Evolutionary conservation across 345 rosid species (phyloP).

Genomic region (Syzygium oleosum): DNA sequence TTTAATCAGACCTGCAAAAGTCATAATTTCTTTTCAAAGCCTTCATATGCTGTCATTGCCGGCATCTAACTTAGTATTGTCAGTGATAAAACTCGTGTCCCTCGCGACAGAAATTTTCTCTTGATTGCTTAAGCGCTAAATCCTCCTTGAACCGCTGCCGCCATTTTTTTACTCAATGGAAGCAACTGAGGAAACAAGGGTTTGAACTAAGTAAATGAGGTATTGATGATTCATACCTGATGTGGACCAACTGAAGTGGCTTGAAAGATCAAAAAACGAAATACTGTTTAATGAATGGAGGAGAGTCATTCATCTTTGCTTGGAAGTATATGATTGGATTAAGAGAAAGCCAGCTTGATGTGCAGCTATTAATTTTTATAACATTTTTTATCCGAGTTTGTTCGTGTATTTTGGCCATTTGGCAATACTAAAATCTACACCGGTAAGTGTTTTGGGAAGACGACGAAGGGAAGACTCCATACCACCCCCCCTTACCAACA

Average conservation of each 20-base stretch:
- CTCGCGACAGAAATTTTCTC: not conserved
- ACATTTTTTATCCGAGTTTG: not conserved
- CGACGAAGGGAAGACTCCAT: constrained; percentile 19
- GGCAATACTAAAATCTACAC: constrained; percentile 1
- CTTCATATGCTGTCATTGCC: not conserved
- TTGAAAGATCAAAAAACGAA: constrained; percentile 24
- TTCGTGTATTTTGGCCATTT: constrained; percentile 5
- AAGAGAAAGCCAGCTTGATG: not conserved
- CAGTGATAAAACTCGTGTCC: not conserved
- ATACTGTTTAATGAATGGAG: not conserved
- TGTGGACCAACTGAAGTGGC: constrained; percentile 39
- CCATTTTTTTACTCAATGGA: constrained; percentile 32
- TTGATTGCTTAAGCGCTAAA: constrained; percentile 77
- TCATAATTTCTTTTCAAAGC: not conserved
- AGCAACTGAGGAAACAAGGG: constrained; percentile 38
- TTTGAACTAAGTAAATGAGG: constrained; percentile 24
- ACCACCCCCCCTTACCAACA: not conserved
- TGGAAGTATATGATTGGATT: constrained; percentile 20
- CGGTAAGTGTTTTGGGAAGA: constrained; percentile 2
- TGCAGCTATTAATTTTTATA: too few species aligned
- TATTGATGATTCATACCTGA: constrained; percentile 18
- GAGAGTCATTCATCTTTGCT: constrained; percentile 26
- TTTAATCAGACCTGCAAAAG: not conserved
- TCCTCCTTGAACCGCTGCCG: constrained; percentile 33
- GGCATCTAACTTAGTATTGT: not conserved